phyloP scores from a whole-genome alignment of 192 early-diverging fungal species.

The Physocladia obscura region DNA sequence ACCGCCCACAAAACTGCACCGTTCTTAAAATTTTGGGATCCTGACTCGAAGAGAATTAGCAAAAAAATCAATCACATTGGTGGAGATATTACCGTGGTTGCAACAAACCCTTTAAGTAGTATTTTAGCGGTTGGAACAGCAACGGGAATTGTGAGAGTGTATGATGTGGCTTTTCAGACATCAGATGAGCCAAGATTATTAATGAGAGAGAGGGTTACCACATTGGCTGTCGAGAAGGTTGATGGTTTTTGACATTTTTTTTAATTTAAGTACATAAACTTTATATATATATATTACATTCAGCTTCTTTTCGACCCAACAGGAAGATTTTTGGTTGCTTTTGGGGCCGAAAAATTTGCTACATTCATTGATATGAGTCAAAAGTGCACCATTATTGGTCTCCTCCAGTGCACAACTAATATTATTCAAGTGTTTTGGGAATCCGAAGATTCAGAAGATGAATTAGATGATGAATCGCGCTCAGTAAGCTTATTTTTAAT shows the following conservation, averaged over 20 bases:
- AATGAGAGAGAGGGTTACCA: constrained; percentile 27
- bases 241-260: neutral
- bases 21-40: constrained; percentile 35
- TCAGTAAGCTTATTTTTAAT: no score
- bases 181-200: constrained; percentile 29
- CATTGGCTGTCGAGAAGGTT: constrained; percentile 24
- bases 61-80: neutral
- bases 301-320: constrained; percentile 46
- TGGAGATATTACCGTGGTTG: constrained; percentile 7
- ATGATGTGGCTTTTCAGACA: constrained; percentile 17
- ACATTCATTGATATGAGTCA: constrained; percentile 34
- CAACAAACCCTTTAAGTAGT: constrained; percentile 22
- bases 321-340: constrained; percentile 37
- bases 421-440: constrained; percentile 36
- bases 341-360: constrained; percentile 15
- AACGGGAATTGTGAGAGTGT: constrained; percentile 39
- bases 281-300: neutral
- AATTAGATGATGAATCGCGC: no score
- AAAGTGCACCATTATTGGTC: constrained; percentile 33
- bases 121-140: constrained; percentile 40
- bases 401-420: constrained; percentile 3
- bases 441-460: constrained; percentile 38
- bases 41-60: constrained; percentile 3
- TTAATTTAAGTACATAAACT: neutral
- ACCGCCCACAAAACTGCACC: constrained; percentile 16